Conservation (phyloP, 2,329 filamentous ascomycete genomes). For the Drechslera avenae region DNA sequence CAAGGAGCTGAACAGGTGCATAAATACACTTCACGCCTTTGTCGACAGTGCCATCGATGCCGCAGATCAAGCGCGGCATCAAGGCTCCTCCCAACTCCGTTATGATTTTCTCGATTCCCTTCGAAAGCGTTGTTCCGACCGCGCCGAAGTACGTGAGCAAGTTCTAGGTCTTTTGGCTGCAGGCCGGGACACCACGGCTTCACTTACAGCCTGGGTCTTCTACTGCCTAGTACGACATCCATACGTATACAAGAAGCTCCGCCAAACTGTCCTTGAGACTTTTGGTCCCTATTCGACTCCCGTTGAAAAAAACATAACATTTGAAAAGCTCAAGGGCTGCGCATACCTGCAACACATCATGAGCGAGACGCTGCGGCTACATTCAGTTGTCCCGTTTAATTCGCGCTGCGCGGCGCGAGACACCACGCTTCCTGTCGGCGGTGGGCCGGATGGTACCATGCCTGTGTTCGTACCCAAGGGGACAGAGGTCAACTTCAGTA, state of each 20-base stretch:
- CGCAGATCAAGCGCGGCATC: constrained; percentile 5
- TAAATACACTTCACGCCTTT: constrained; percentile 1
- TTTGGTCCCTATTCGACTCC: constrained; percentile 42
- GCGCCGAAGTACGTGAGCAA: constrained; percentile 35
- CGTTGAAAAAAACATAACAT: neutral
- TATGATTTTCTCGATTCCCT: constrained; percentile 12
- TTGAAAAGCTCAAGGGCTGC: constrained; percentile 15
- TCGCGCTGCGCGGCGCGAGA: constrained; percentile 24
- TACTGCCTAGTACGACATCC: constrained; percentile 31
- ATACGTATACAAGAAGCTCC: constrained; percentile 45
- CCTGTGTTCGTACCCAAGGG: constrained; percentile 33
- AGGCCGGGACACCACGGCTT: constrained; percentile 57
- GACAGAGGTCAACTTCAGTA: constrained; percentile 13
- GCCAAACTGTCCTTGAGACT: constrained; percentile 35
- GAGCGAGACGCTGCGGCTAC: constrained; percentile 32
- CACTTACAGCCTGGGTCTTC: constrained; percentile 53
- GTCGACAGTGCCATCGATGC: constrained; percentile 8
- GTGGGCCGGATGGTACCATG: constrained; percentile 26
- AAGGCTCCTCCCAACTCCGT: neutral
- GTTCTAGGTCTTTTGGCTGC: constrained; percentile 59
- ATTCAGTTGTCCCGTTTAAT: constrained; percentile 31
- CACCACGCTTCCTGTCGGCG: constrained; percentile 37
- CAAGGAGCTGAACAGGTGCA: constrained; percentile 3
- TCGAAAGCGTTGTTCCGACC: constrained; percentile 2
- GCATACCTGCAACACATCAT: constrained; percentile 28